Conservation (phyloP, 192 early-diverging fungal genomes). For the Umbelopsis ramanniana region DNA sequence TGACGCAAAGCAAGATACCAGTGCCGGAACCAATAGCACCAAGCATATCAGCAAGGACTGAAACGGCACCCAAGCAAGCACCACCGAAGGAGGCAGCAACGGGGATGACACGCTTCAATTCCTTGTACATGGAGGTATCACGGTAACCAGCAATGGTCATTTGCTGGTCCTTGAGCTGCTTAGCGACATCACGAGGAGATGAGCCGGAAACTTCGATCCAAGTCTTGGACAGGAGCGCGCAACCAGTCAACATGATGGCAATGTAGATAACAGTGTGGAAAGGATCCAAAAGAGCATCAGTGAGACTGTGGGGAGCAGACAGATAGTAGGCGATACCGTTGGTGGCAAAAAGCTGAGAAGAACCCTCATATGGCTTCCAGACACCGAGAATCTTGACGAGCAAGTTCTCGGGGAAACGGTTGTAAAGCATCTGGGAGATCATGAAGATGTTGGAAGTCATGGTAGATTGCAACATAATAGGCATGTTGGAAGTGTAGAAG, state of each 20-base stretch:
- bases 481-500: slow-evolving; percentile 99
- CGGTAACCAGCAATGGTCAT: slow-evolving; percentile 94
- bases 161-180: slow-evolving; percentile 97
- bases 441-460: slow-evolving; percentile 97
- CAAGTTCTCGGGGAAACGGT: slow-evolving; percentile 96
- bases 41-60: slow-evolving; percentile 95
- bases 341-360: slow-evolving; percentile 91
- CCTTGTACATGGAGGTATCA: slow-evolving; percentile 98
- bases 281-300: slow-evolving; percentile 87
- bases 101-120: slow-evolving; percentile 98
- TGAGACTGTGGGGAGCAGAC: slow-evolving; percentile 90
- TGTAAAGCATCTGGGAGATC: slow-evolving; percentile 98
- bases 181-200: slow-evolving; percentile 96
- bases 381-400: slow-evolving; percentile 93
- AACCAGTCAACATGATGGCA: slow-evolving; percentile 92
- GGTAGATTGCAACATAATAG: slow-evolving; percentile 99
- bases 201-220: slow-evolving; percentile 99
- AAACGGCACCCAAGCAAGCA: slow-evolving; percentile 93
- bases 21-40: slow-evolving; percentile 99
- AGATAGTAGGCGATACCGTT: slow-evolving; percentile 98
- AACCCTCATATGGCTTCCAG: slow-evolving; percentile 97
- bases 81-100: slow-evolving; percentile 98
- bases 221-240: slow-evolving; percentile 95
- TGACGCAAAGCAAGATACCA: slow-evolving; percentile 97
- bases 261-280: slow-evolving; percentile 96